Conservation (phyloP, 176 grass and related monocot species). For the Carex cristatella region DNA sequence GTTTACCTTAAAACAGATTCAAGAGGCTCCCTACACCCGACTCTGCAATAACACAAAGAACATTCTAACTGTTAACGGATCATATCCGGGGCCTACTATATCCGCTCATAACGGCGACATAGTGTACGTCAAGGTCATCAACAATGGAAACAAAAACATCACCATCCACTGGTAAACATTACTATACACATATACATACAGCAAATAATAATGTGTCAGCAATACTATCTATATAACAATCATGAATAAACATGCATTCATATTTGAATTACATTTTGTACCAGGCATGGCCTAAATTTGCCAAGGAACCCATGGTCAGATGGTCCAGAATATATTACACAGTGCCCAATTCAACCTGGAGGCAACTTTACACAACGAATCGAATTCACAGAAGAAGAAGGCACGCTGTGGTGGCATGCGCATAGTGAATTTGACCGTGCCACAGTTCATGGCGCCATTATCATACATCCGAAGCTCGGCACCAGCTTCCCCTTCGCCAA, state of each 20-base stretch:
- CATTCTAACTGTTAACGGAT: conserved; percentile 50
- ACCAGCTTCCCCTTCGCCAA: conserved; percentile 27
- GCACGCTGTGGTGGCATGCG: conserved; percentile 47
- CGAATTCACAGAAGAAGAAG: conserved; percentile 42
- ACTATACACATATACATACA: not conserved
- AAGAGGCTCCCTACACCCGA: conserved; percentile 35
- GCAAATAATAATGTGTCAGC: not conserved
- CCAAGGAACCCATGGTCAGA: conserved; percentile 31
- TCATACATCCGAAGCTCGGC: conserved; percentile 43
- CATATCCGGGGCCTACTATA: conserved; percentile 62
- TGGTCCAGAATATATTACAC: conserved; percentile 24
- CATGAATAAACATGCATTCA: not conserved
- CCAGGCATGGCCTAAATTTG: conserved; percentile 23
- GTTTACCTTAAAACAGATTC: conserved; percentile 30
- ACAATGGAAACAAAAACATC: conserved; percentile 54
- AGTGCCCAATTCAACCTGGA: conserved; percentile 24
- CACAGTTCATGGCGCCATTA: conserved; percentile 40
- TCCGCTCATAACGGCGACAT: conserved; percentile 34
- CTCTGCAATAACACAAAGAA: conserved; percentile 47
- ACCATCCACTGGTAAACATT: conserved; percentile 52
- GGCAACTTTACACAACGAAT: conserved; percentile 35
- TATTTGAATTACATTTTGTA: not conserved
- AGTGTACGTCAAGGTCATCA: conserved; percentile 45
- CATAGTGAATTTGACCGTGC: conserved; percentile 31
- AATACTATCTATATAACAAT: not conserved